Evolutionary conservation across 257 asterid species (phyloP).

Genomic region (Solanum chmielewskii): DNA sequence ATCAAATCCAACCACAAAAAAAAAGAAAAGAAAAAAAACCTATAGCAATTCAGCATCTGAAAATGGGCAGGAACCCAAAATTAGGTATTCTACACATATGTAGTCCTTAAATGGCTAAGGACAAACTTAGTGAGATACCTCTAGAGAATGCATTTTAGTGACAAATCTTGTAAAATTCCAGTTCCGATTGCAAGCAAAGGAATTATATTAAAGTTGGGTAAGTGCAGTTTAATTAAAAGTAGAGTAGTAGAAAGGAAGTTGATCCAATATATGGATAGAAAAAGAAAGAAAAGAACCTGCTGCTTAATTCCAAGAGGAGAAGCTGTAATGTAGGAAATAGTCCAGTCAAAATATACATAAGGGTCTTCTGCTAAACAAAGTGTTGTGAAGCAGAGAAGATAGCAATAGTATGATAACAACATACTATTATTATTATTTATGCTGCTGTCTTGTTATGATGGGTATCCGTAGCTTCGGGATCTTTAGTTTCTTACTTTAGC

Average conservation of each 20-base stretch:
- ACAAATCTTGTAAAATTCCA: background rate
- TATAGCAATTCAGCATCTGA: background rate
- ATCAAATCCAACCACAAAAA: background rate
- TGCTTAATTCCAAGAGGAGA: constrained; percentile 81
- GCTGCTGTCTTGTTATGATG: background rate
- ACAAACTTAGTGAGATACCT: background rate
- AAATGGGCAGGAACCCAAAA: background rate
- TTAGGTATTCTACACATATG: background rate
- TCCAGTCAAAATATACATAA: constrained; percentile 67
- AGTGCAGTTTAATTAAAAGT: background rate
- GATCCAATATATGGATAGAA: background rate
- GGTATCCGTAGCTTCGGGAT: background rate
- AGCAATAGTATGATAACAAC: constrained; percentile 26
- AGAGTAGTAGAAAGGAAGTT: background rate
- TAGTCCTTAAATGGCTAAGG: background rate
- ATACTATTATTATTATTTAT: background rate
- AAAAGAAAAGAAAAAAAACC: background rate
- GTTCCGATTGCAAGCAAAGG: background rate
- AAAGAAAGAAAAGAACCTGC: constrained; percentile 37
- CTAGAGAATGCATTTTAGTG: background rate
- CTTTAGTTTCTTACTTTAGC: background rate
- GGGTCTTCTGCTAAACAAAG: constrained; percentile 57
- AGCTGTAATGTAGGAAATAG: constrained; percentile 68
- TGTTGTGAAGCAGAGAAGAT: constrained; percentile 17
- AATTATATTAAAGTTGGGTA: background rate